phyloP scores from a whole-genome alignment of 73 alveolate species.

The Stentor coeruleus region DNA sequence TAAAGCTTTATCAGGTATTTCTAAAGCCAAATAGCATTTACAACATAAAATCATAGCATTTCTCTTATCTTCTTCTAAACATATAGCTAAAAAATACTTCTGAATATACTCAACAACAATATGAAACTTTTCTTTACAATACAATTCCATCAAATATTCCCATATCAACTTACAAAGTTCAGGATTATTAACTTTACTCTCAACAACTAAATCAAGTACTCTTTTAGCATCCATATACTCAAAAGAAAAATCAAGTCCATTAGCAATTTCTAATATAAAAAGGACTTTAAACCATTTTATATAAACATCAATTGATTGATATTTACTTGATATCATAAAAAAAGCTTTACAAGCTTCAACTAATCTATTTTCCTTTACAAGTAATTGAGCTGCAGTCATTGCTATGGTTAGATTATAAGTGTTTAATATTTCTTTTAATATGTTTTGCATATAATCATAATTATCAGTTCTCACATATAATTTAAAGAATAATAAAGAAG shows the following conservation, averaged over 20 bases:
- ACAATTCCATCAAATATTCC: background rate
- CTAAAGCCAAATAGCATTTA: too few species aligned
- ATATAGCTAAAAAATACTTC: background rate
- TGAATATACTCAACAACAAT: background rate
- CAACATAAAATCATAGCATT: background rate
- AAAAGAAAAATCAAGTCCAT: background rate
- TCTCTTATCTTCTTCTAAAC: background rate
- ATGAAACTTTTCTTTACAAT: too few species aligned
- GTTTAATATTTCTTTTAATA: too few species aligned
- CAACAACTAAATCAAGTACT: background rate
- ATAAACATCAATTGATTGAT: too few species aligned
- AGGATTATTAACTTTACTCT: background rate
- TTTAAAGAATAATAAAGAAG: too few species aligned
- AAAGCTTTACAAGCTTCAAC: background rate
- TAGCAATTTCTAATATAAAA: background rate
- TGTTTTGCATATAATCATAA: too few species aligned
- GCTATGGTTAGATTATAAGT: too few species aligned
- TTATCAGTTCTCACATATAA: background rate
- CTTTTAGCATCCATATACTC: background rate
- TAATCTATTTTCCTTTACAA: too few species aligned
- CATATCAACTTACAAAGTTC: background rate
- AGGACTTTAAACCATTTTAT: background rate
- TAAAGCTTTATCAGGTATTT: background rate
- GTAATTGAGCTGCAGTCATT: background rate
- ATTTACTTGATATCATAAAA: background rate